Base-by-base conservation (phyloP, 176 grass and related monocot species). In the Areca catechu region DNA sequence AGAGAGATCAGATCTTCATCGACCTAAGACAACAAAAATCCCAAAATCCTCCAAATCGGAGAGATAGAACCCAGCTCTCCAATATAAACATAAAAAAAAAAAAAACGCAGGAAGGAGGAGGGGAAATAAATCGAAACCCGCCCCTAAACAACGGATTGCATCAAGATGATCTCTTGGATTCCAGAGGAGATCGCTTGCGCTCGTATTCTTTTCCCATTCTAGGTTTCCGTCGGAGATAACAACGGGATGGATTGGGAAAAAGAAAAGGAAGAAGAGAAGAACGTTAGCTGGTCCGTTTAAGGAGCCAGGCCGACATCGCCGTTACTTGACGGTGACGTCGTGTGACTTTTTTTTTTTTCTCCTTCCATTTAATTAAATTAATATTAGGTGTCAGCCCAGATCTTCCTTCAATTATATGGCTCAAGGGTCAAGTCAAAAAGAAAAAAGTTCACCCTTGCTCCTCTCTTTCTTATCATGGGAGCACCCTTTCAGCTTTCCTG, bases 271-370 rank as follows among this genome's bases (percentile, higher is more conserved):
- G 56, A 19, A 3, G 21, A 5, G 53, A 62, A 5, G 10, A 50
- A 59, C 70, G 19, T 43, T 43, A 43, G 2, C 34, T 0, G 56
- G 22, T 61, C 71, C 53, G n/a, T 76, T 85, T 82, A 79, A 89
- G 76, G 77, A 65, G 71, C 58, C 27, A 63, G 63, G 22, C 84
- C 77, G 54, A 16, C 49, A 34, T 23, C 50, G 71, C 79, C 79
- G 79, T 76, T 50, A 60, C 2, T 5, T 50, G 62, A 75, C 66
- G 67, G 22, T 60, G 51, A 63, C 73, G 75, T 18, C 62, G 63
- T 79, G 70, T 68, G 74, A 63, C 77, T 51, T 63, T 22, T 0
- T 3, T 57, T 58, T 60, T 53, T 10, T 51, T 20, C 20, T 24
- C 15, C n/a, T n/a, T n/a, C n/a, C n/a, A 27, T 30, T 2, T 53